Percentiles rank a stretch among this genome's conserved stretches.
These are phyloP conservation scores for Vickermania spadyakhi DNA, from an alignment of 208 protist genomes.

Conservation along the genomic window DNA sequence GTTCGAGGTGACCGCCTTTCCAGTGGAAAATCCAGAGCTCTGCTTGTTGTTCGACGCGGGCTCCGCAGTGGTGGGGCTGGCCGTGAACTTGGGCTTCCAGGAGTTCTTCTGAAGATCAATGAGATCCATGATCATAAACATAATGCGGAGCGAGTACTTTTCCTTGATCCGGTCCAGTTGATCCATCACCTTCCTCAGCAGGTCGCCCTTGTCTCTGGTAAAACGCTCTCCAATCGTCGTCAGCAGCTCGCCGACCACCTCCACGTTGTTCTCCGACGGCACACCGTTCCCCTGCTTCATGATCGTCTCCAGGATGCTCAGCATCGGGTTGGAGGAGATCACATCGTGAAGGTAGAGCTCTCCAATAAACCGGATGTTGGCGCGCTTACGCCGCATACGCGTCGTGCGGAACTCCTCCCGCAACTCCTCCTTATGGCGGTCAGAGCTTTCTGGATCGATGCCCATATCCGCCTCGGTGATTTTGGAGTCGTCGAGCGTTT, in stretches of 20 bases:
- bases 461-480: neutral
- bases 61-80: neutral
- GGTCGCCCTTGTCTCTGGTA: constrained; percentile 21
- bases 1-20: constrained; percentile 1
- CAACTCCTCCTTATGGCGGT: constrained; percentile 46
- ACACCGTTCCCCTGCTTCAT: constrained; percentile 33
- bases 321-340: constrained; percentile 57
- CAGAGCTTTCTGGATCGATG: constrained; percentile 11
- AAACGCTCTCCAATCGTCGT: constrained; percentile 60
- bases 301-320: constrained; percentile 54
- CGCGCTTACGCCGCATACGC: constrained; percentile 73
- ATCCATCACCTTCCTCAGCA: constrained; percentile 28
- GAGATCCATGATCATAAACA: constrained; percentile 84
- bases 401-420: constrained; percentile 38
- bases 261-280: constrained; percentile 64
- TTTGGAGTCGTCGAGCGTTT: constrained; percentile 12
- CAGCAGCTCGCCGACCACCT: constrained; percentile 73
- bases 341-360: constrained; percentile 73
- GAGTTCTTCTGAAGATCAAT: constrained; percentile 57
- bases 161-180: constrained; percentile 44
- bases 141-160: constrained; percentile 64
- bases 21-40: neutral
- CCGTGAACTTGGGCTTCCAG: constrained; percentile 36
- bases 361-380: constrained; percentile 86
- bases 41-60: neutral